Base-by-base conservation (phyloP, 306 rosid species). In the Vigna hirtella region DNA sequence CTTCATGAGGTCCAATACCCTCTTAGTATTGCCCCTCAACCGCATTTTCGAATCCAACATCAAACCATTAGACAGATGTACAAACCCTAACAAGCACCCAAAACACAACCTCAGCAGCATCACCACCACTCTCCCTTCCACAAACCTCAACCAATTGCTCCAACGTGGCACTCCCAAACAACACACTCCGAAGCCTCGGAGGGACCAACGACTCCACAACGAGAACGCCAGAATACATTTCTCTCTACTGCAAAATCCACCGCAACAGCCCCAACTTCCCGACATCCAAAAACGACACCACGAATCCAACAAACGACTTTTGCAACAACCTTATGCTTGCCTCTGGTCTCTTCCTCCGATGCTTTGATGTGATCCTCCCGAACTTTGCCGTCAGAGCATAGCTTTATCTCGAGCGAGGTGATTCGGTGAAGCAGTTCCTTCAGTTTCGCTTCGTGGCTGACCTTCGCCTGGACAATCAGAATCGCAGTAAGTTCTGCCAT, bases 201-300 rank as follows among this genome's bases (percentile, higher is more conserved):
- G 97, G 86, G 62, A 95, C 88, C 79, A 88, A 53, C 8, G 97
- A 89, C 78, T 84, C 90, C 12, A 79, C 85, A 7, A 92, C 91
- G 43, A 95, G 91, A 61, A 92, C 93, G 2, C 93, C 88, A 4
- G 83, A 88, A 84, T 88, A 95, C 98, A 95, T 91, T 58, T 87
- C 96, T 87, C 57, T 92, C 85, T 91, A 92, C 83, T 90, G 93
- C 83, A 95, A 62, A 63, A 95, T 52, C 87, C 91, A 90, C 67
- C 97, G 82, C 91, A 95, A 73, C 80, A 92, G 75, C 26, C 94
- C 89, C 4, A 93, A 97, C 57, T 78, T 87, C n/a, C 97, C 98
- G 42, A 91, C 98, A 84, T 95, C 91, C 82, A 92, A 83, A 87
- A 95, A 92, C 13, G 98, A 91, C 93, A 95, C 79, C 0, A 98